Conservation (phyloP, 2,329 filamentous ascomycete genomes). For the Metarhizium anisopliae region DNA sequence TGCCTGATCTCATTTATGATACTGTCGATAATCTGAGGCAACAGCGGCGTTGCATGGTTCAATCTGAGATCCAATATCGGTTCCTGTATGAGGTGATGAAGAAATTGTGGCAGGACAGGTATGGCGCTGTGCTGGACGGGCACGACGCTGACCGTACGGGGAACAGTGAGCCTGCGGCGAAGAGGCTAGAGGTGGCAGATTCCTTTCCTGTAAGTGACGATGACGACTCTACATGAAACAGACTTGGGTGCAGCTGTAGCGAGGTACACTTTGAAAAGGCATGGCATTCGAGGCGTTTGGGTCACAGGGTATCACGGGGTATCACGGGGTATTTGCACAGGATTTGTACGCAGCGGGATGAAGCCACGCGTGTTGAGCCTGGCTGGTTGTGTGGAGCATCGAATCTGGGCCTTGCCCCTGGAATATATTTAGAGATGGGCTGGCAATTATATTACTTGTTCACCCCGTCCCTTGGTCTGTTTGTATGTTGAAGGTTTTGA, state of each 20-base stretch:
- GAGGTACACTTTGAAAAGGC: conserved; percentile 6
- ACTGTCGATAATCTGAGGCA: conserved; percentile 74
- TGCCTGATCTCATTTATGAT: conserved; percentile 60
- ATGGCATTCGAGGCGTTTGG: conserved; percentile 4
- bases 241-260: background rate
- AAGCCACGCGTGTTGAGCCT: background rate
- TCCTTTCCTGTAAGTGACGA: conserved; percentile 21
- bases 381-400: background rate
- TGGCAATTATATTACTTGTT: too few species aligned
- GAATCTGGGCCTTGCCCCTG: background rate
- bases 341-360: conserved; percentile 1
- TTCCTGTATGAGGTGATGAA: conserved; percentile 85
- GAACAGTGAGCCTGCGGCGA: conserved; percentile 37
- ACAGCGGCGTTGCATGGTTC: conserved; percentile 93
- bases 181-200: conserved; percentile 43
- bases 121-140: conserved; percentile 29
- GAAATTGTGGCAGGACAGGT: conserved; percentile 62
- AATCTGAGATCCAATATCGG: conserved; percentile 71
- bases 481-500: too few species aligned
- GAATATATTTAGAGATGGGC: too few species aligned
- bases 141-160: conserved; percentile 25
- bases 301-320: background rate
- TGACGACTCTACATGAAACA: background rate
- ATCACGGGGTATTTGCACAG: conserved; percentile 5
- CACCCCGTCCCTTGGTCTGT: too few species aligned